Evolutionary conservation across 352 stramenopile species (phyloP), one percentile per base, ranked within the genome.

Genomic region (Globisporangium iwayamae): DNA sequence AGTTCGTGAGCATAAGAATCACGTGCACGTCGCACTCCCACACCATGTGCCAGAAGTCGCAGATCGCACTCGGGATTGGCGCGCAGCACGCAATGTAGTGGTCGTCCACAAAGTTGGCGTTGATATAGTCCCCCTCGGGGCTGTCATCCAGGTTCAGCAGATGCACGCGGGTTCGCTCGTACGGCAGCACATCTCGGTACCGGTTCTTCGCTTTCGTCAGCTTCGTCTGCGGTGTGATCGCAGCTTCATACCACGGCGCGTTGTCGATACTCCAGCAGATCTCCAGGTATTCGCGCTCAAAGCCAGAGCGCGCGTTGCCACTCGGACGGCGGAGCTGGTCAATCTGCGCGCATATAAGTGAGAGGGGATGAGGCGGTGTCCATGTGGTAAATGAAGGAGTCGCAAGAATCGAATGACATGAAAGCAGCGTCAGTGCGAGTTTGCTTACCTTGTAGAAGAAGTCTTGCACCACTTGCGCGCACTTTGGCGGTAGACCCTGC

Each of bases 1-100:
- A 95, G 67, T 93, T 92, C 8, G 86, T 95, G 39, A 95, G 84
- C 84, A 95, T 95, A 61, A 93, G 79, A n/a, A 95, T 74, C 25
- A 93, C 84, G 32, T 91, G 74, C 9, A 93, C 84, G 57, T 91
- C 72, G 50, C 69, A 78, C 41, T 91, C 69, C 84, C 83, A 93
- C 2, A 92, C 60, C 86, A 93, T 95, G 65, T 79, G 81, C 82
- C 83, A 95, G 66, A 95, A 95, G 74, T 93, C 84, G 3, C 39
- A 56, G 22, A 92, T 90, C 16, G 75, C 83, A 22, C 56, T 72
- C 2, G 81, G 83, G 4, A 92, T 71, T 9, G 83, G 86, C 9
- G 86, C 83, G 60, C 79, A 88, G 73, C 81, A 92, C 20, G 86
- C 84, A 54, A 95, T 90, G 70, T 91, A 95, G 51, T 69, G 63